A percentile compares a stretch with the other conserved stretches of the same genome.
These are phyloP conservation scores for Fusarium hainanense DNA, from an alignment of 2,329 filamentous ascomycete genomes.

Conservation along the genomic window DNA sequence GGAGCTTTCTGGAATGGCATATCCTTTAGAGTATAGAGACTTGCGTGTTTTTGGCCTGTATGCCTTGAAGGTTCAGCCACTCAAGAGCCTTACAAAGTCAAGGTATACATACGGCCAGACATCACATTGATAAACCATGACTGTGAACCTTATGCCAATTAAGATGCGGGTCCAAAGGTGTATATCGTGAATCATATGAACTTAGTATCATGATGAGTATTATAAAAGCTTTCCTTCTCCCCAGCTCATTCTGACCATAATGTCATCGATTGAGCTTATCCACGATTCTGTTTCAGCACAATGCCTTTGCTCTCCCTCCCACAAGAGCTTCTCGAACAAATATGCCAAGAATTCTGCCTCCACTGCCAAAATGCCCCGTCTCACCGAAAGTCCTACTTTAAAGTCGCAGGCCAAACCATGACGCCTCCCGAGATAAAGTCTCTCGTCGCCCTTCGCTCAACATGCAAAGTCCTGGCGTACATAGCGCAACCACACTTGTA, in stretches of 20 bases:
- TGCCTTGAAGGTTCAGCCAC: too few relatives aligned
- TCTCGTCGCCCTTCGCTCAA: neutral
- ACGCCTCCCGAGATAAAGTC: neutral
- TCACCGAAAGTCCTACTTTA: neutral
- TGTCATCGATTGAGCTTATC: neutral
- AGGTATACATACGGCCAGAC: too few relatives aligned
- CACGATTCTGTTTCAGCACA: neutral
- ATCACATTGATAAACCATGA: too few relatives aligned
- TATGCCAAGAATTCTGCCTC: neutral
- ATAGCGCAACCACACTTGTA: neutral
- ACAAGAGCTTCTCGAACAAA: neutral
- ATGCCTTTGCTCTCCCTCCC: neutral
- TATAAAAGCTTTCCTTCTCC: too few relatives aligned
- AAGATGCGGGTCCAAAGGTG: too few relatives aligned
- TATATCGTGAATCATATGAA: too few relatives aligned
- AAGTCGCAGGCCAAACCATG: fast-evolving
- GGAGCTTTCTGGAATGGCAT: too few relatives aligned
- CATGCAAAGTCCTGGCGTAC: neutral
- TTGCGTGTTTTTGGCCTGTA: too few relatives aligned
- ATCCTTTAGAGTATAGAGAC: too few relatives aligned
- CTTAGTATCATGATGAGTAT: too few relatives aligned
- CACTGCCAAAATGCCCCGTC: neutral
- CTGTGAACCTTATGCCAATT: too few relatives aligned
- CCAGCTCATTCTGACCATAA: neutral
- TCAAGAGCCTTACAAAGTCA: too few relatives aligned